A percentile compares a stretch with the other conserved stretches of the same genome.
Conservation (phyloP, 345 rosid genomes). For the Microthlaspi erraticum region DNA sequence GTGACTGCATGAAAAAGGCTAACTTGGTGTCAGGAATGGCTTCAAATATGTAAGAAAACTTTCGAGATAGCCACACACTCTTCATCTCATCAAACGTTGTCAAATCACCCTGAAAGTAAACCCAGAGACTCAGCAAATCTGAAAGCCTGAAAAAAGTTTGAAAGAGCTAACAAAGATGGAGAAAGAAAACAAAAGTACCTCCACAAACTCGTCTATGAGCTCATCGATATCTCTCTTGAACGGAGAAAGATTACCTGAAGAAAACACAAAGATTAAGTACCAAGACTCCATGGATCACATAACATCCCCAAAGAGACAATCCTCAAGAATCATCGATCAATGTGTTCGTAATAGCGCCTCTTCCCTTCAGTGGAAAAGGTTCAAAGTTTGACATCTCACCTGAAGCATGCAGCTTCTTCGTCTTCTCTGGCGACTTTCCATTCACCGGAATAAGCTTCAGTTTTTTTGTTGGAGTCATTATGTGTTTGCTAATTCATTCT, state of each 20-base stretch:
- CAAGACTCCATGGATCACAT: not conserved
- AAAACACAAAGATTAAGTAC: no score
- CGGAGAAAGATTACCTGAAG: slow-evolving; percentile 45
- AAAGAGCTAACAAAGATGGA: slow-evolving; percentile 5
- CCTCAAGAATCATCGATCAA: not conserved
- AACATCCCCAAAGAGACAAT: not conserved
- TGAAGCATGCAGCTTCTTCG: not conserved
- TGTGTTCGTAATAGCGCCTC: not conserved
- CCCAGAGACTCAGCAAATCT: slow-evolving; percentile 9
- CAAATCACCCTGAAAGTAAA: slow-evolving; percentile 46
- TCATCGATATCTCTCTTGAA: slow-evolving; percentile 70
- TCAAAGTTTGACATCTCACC: slow-evolving; percentile 9
- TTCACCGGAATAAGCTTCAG: not conserved
- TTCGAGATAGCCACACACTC: slow-evolving; percentile 64
- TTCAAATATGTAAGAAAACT: slow-evolving; percentile 63
- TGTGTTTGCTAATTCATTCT: no score
- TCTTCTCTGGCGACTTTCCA: not conserved
- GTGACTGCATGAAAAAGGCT: slow-evolving; percentile 71
- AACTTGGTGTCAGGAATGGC: slow-evolving; percentile 56
- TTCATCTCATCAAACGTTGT: slow-evolving; percentile 63
- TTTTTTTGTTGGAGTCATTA: not conserved
- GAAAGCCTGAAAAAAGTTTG: slow-evolving; percentile 5
- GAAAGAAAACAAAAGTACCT: slow-evolving; percentile 43
- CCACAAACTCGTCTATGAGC: slow-evolving; percentile 56
- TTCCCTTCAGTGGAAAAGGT: not conserved